Evolutionary conservation across 768 basidiomycete species (phyloP), one percentile per base, ranked within the genome.

Genomic region (Calocybe gangraenosa): DNA sequence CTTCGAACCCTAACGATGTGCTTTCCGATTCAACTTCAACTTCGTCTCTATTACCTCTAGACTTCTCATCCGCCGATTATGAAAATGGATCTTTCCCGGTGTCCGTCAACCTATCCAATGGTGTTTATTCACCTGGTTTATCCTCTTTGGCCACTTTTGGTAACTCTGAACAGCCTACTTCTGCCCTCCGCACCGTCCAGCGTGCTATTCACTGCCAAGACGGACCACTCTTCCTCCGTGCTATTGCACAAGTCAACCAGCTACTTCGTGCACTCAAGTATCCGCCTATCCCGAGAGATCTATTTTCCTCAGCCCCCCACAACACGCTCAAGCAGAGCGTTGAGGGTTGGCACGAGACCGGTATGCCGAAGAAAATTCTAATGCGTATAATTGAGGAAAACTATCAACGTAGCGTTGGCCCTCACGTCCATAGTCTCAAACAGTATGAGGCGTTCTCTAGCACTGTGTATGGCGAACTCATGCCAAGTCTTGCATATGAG

Each of bases 391-490:
- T 88, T 42, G 92, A 93, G 35, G 92, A 97, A 69, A 88, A 84
- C 30, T 98, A 99, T 58, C 92, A 97, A 58, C 81, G 96, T 20
- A 81, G 82, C 14, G 93, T 97, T 1, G 94, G 94, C 4, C 96
- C 96, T 0, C 81, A 88, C 55, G 80, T 93, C n/a, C 78, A 80
- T 42, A 77, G 75, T 46, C 74, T 98, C 43, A 83, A 77, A 57
- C 79, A 83, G 53, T 94, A 97, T 62, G 78, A 81, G 56, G 81
- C 89, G 22, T 83, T 94, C 70, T 82, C 87, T 43, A 84, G 84
- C 57, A 84, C 84, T 42, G 89, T 87, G 20, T 97, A 92, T 57
- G 95, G 88, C 49, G 94, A 96, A 60, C 78, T 93, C 40, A 84
- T 86, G 80, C 90, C 87, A 2, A 75, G 75, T 48, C 79, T 94